Evolutionary conservation across 1,139 yeast genomes (phyloP).

Genomic region (Kazachstania sp.): DNA sequence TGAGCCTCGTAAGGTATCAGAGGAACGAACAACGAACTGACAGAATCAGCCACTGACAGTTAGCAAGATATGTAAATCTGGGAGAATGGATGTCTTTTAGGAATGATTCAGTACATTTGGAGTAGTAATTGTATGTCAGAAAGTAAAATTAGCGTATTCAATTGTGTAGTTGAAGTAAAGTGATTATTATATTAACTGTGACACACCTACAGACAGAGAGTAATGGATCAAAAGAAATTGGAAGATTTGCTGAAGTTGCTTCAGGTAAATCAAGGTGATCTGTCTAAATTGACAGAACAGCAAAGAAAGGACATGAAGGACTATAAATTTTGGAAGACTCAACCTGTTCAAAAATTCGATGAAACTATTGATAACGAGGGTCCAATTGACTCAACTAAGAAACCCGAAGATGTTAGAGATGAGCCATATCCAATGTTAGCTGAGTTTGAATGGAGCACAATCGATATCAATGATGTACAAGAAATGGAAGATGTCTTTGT

Average conservation of each 20-base stretch:
- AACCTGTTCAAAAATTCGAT: conserved; percentile 79
- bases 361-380: conserved; percentile 66
- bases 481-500: conserved; percentile 53
- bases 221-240: conserved; percentile 14
- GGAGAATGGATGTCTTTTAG: no score
- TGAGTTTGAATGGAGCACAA: conserved; percentile 82
- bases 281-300: conserved; percentile 36
- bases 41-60: no score
- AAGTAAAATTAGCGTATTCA: no score
- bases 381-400: conserved; percentile 63
- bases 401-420: conserved; percentile 62
- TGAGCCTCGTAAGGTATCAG: no score
- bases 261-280: conserved; percentile 37
- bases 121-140: no score
- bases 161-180: not conserved
- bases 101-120: no score
- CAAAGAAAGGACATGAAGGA: conserved; percentile 75
- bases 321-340: conserved; percentile 96
- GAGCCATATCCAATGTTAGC: conserved; percentile 64
- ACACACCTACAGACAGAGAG: no score
- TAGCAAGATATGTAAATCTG: no score
- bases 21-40: no score
- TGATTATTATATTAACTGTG: not conserved
- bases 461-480: conserved; percentile 50
- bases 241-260: conserved; percentile 34